These are phyloP conservation scores for Nelumbo lutea DNA, from an alignment of 164 flowering plant genomes.

Conservation along the genomic window DNA sequence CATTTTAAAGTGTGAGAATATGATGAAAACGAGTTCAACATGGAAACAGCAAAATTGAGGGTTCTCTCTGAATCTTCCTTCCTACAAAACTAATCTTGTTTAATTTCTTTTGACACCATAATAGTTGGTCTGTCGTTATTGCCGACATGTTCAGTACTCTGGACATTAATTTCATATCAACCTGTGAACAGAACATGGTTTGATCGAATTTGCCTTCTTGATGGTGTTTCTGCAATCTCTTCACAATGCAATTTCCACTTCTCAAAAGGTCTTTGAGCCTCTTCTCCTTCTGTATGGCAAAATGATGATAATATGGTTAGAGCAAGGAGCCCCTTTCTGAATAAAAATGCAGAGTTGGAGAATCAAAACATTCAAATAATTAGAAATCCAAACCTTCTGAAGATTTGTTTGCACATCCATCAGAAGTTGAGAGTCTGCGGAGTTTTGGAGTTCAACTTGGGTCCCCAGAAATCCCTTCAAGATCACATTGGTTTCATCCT, in stretches of 20 bases:
- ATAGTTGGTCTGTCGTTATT: constrained; percentile 53
- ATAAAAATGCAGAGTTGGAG: background rate
- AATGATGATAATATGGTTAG: background rate
- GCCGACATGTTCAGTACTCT: constrained; percentile 70
- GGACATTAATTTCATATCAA: constrained; percentile 57
- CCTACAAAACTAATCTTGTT: constrained; percentile 34
- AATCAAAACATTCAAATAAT: background rate
- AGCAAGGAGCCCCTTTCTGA: background rate
- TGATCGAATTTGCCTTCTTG: constrained; percentile 19
- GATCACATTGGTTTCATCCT: constrained; percentile 24
- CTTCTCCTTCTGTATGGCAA: constrained; percentile 66
- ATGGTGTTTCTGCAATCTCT: constrained; percentile 55
- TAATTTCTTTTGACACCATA: constrained; percentile 72
- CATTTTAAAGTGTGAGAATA: background rate
- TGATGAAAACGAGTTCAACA: constrained; percentile 32
- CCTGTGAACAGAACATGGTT: constrained; percentile 38
- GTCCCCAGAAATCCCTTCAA: constrained; percentile 23
- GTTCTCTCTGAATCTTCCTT: constrained; percentile 46
- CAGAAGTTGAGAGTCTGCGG: constrained; percentile 42
- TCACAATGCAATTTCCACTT: constrained; percentile 60
- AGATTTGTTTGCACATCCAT: constrained; percentile 31
- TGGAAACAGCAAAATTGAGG: constrained; percentile 73
- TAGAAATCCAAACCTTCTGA: constrained; percentile 50
- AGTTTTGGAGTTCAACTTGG: constrained; percentile 35
- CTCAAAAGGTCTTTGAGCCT: constrained; percentile 63